A percentile compares a stretch with the other conserved stretches of the same genome.
Evolutionary conservation across 2,329 filamentous ascomycete species (phyloP).

Genomic region (Cladophialophora psammophila): DNA sequence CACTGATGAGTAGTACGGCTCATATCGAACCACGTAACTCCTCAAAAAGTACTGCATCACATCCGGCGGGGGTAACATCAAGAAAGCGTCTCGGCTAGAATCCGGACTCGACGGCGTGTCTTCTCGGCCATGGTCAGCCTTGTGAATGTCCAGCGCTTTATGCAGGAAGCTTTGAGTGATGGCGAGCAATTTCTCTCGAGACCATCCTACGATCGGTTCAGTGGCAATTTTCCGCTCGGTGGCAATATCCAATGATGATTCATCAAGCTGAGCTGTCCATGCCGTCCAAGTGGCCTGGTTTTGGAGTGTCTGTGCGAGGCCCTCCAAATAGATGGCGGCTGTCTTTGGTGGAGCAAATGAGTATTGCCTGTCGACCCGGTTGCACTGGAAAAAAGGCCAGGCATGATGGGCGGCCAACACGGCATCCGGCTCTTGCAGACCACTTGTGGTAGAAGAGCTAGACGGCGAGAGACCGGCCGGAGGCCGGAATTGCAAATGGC

Average conservation of each 20-base stretch:
- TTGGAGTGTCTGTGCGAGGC: slow-evolving; percentile 58
- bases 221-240: slow-evolving; percentile 57
- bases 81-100: slow-evolving; percentile 62
- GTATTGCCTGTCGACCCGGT: slow-evolving; percentile 52
- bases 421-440: slow-evolving; percentile 52
- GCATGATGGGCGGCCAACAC: slow-evolving; percentile 60
- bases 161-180: slow-evolving; percentile 75
- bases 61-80: slow-evolving; percentile 70
- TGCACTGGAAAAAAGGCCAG: slow-evolving; percentile 62
- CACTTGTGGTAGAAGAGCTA: slow-evolving; percentile 33
- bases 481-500: slow-evolving; percentile 29
- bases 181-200: slow-evolving; percentile 73
- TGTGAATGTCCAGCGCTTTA: slow-evolving; percentile 73
- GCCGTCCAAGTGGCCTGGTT: slow-evolving; percentile 61
- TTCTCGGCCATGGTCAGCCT: slow-evolving; percentile 47
- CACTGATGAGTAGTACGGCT: slow-evolving; percentile 71
- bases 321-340: slow-evolving; percentile 59
- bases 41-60: slow-evolving; percentile 73
- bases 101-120: slow-evolving; percentile 48
- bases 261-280: slow-evolving; percentile 60
- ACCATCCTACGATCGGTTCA: slow-evolving; percentile 60
- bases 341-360: slow-evolving; percentile 60
- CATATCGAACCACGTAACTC: slow-evolving; percentile 70
- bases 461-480: slow-evolving; percentile 37
- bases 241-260: slow-evolving; percentile 49